Evolutionary conservation across 2,329 filamentous ascomycete species (phyloP).

Genomic region (Penicillium griseofulvum): DNA sequence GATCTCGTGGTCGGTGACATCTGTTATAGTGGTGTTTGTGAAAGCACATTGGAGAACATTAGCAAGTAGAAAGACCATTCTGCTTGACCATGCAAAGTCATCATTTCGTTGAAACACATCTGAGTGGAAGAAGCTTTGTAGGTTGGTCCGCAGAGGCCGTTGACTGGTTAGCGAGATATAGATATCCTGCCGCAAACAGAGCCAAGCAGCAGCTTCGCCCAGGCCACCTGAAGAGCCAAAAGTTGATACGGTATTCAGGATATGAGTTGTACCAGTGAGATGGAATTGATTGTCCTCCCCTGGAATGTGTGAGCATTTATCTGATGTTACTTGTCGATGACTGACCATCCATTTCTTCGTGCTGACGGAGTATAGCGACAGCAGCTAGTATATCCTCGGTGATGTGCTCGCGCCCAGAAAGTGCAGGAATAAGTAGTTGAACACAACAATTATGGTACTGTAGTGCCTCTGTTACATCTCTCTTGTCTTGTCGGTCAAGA

Average conservation of each 20-base stretch:
- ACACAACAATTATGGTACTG: slow-evolving; percentile 37
- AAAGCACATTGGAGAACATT: slow-evolving; percentile 28
- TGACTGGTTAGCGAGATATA: slow-evolving; percentile 38
- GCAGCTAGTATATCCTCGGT: slow-evolving; percentile 34
- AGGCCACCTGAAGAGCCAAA: slow-evolving; percentile 41
- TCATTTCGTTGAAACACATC: slow-evolving; percentile 32
- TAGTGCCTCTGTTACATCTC: slow-evolving; percentile 28
- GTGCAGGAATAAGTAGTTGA: slow-evolving; percentile 33
- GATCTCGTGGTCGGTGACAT: slow-evolving; percentile 7
- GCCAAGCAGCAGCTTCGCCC: slow-evolving; percentile 41
- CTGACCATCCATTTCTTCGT: slow-evolving; percentile 36
- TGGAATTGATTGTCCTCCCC: slow-evolving; percentile 37
- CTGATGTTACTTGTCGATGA: background rate
- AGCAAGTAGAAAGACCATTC: slow-evolving; percentile 38
- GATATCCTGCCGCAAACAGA: slow-evolving; percentile 41
- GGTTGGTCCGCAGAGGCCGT: slow-evolving; percentile 33
- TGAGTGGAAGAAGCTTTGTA: slow-evolving; percentile 36
- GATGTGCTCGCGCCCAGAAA: slow-evolving; percentile 26
- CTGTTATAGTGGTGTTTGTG: background rate
- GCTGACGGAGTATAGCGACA: slow-evolving; percentile 35
- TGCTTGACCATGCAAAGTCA: slow-evolving; percentile 38
- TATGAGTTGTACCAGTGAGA: slow-evolving; percentile 35
- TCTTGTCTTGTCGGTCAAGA: slow-evolving; percentile 24
- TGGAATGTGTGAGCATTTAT: slow-evolving; percentile 8
- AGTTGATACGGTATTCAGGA: slow-evolving; percentile 38